Evolutionary conservation across 2,329 filamentous ascomycete genomes (phyloP).

Genomic region (Cryphonectria naterciae): DNA sequence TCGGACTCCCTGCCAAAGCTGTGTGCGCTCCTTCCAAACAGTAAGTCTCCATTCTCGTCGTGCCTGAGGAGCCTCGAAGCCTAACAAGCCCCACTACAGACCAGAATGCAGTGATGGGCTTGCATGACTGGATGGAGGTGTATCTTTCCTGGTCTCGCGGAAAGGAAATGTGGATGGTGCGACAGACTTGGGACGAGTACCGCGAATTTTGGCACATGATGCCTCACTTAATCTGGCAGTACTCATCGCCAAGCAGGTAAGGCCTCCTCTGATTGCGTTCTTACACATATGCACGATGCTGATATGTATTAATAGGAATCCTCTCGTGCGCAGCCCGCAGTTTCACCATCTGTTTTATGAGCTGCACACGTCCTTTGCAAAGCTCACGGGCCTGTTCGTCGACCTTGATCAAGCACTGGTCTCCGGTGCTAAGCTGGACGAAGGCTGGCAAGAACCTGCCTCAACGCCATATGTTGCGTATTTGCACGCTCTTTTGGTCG

Average conservation of each 20-base stretch:
- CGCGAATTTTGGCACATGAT: constrained; percentile 56
- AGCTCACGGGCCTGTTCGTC: constrained; percentile 56
- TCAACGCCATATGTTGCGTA: constrained; percentile 52
- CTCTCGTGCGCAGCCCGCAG: constrained; percentile 32
- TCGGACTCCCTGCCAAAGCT: constrained; percentile 37
- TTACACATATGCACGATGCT: constrained; percentile 16
- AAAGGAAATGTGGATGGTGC: constrained; percentile 41
- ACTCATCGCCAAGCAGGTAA: constrained; percentile 6
- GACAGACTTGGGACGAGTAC: constrained; percentile 50
- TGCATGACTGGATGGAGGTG: constrained; percentile 56
- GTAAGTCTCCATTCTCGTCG: constrained; percentile 31
- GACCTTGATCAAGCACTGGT: constrained; percentile 51
- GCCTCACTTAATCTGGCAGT: constrained; percentile 51
- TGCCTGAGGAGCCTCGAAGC: constrained; percentile 34
- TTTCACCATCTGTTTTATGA: constrained; percentile 41
- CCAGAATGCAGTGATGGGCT: constrained; percentile 46
- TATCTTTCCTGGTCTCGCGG: constrained; percentile 49
- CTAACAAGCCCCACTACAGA: constrained; percentile 40
- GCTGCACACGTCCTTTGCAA: constrained; percentile 50
- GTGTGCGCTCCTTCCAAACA: constrained; percentile 33
- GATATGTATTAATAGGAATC: constrained; percentile 33
- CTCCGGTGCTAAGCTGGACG: constrained; percentile 34
- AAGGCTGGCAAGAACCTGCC: constrained; percentile 44
- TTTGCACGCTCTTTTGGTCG: constrained; percentile 30
- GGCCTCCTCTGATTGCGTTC: constrained; percentile 1